Evolutionary conservation across 2,329 filamentous ascomycete genomes (phyloP).

Genomic region (Diaporthe vexans): DNA sequence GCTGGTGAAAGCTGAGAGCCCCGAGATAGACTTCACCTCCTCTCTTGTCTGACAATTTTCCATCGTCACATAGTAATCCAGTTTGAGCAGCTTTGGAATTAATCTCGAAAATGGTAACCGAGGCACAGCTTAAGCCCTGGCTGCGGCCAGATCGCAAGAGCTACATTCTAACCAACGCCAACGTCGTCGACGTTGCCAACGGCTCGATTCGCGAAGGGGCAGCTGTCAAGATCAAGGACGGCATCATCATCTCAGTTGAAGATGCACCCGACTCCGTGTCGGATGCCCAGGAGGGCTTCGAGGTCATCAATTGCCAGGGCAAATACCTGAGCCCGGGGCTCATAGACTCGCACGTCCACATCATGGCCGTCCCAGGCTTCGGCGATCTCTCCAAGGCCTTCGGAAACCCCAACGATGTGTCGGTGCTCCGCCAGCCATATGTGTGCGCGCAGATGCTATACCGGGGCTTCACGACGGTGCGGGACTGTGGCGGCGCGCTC

Average conservation of each 20-base stretch:
- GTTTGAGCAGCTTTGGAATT: not conserved
- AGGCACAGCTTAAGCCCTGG: constrained; percentile 47
- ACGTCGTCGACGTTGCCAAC: constrained; percentile 45
- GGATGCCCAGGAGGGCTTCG: constrained; percentile 41
- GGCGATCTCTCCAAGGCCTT: constrained; percentile 44
- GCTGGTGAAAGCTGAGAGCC: not conserved
- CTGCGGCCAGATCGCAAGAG: constrained; percentile 42
- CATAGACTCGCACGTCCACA: constrained; percentile 46
- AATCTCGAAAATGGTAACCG: constrained; percentile 42
- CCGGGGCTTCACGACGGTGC: constrained; percentile 66
- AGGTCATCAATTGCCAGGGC: constrained; percentile 37
- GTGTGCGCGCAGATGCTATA: constrained; percentile 61
- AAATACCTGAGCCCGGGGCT: constrained; percentile 37
- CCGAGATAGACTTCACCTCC: not conserved
- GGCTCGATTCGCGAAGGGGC: constrained; percentile 41
- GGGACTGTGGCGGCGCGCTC: constrained; percentile 66
- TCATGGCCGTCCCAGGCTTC: constrained; percentile 46
- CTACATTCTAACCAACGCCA: constrained; percentile 46
- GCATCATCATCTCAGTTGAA: constrained; percentile 43
- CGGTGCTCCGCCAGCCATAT: constrained; percentile 57
- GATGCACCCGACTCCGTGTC: constrained; percentile 19
- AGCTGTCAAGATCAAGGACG: constrained; percentile 43
- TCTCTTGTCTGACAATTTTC: not conserved
- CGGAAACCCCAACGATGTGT: constrained; percentile 47
- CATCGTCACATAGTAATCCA: not conserved